Conservation (phyloP, 2,329 filamentous ascomycete species). For the Blumeria hordei region DNA sequence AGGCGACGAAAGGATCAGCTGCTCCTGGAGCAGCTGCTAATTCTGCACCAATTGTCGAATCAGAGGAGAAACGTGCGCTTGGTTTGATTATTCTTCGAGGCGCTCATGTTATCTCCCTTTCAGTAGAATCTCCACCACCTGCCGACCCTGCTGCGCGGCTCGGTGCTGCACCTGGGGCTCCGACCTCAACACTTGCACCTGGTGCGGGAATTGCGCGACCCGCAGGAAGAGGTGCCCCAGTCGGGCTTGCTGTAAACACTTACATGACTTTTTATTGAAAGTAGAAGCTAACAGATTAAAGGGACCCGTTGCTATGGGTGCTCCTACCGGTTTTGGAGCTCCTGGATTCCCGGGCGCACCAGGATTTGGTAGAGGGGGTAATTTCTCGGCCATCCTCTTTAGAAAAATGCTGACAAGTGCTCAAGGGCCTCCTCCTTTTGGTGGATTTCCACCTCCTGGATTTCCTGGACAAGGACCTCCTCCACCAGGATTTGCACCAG, state of each 20-base stretch:
- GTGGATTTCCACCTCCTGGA: conserved; percentile 16
- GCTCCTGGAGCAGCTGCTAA: conserved; percentile 27
- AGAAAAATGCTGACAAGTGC: neutral
- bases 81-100: conserved; percentile 87
- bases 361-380: conserved; percentile 28
- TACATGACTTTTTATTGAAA: too few species aligned
- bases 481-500: conserved; percentile 21
- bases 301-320: conserved; percentile 70
- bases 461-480: conserved; percentile 23
- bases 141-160: conserved; percentile 79
- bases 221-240: conserved; percentile 61
- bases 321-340: conserved; percentile 30
- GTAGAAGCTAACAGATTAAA: conserved; percentile 14
- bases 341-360: conserved; percentile 22
- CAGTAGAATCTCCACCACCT: conserved; percentile 85
- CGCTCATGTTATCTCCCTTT: conserved; percentile 81
- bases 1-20: conserved; percentile 46
- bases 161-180: conserved; percentile 48
- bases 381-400: conserved; percentile 13
- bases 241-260: conserved; percentile 47
- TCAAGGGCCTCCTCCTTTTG: neutral
- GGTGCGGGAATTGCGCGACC: conserved; percentile 81
- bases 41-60: conserved; percentile 47
- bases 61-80: conserved; percentile 92
- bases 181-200: conserved; percentile 41